These are phyloP conservation scores for Fusarium neocosmosporiellum DNA, from an alignment of 2,329 filamentous ascomycete genomes.

Conservation along the genomic window DNA sequence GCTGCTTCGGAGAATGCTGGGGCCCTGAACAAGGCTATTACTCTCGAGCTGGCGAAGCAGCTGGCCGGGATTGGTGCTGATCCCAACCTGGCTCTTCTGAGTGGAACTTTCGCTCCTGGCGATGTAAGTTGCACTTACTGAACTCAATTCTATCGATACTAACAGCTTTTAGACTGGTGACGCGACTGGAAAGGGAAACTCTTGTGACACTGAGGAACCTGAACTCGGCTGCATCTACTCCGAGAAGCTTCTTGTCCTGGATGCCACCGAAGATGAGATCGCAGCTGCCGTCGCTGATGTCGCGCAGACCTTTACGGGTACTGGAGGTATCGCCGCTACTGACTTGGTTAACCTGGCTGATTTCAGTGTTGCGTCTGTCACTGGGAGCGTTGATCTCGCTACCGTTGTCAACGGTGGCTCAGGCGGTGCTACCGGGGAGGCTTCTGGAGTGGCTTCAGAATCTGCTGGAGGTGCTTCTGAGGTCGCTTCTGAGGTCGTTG, in stretches of 20 bases:
- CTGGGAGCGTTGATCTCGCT: constrained; percentile 22
- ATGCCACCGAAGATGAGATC: constrained; percentile 64
- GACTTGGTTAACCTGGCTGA: constrained; percentile 27
- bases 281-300: constrained; percentile 57
- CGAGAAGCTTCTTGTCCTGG: constrained; percentile 63
- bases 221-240: constrained; percentile 66
- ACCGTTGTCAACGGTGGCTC: constrained; percentile 13
- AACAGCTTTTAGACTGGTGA: constrained; percentile 9
- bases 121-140: constrained; percentile 51
- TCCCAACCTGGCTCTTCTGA: constrained; percentile 68
- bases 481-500: not conserved
- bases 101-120: constrained; percentile 73
- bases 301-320: constrained; percentile 47
- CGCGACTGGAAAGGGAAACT: constrained; percentile 46
- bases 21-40: constrained; percentile 69
- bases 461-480: not conserved
- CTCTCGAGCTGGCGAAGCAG: constrained; percentile 68
- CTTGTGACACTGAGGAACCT: constrained; percentile 61
- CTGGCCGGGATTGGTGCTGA: constrained; percentile 71
- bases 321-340: constrained; percentile 41
- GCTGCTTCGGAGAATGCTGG: constrained; percentile 69
- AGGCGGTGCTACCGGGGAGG: not conserved
- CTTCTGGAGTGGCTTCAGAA: not conserved
- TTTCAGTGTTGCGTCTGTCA: constrained; percentile 24
- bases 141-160: not conserved